Evolutionary conservation across 2,329 filamentous ascomycete genomes (phyloP).

Genomic region (Ascochyta pisi): DNA sequence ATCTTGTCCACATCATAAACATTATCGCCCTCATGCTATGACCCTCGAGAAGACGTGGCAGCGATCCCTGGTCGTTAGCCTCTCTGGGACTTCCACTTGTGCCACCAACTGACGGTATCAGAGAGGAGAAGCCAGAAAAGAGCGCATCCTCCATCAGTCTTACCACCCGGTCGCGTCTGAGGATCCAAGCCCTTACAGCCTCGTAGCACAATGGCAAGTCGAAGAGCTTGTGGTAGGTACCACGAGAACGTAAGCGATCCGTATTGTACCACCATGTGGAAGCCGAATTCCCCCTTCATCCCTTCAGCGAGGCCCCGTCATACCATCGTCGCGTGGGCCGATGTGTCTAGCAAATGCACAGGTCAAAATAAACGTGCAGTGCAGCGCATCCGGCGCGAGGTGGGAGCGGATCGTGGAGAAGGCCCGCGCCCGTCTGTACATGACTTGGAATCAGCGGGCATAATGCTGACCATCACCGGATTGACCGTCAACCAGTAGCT

Average conservation of each 20-base stretch:
- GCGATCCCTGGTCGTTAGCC: slow-evolving; percentile 19
- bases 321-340: slow-evolving; percentile 45
- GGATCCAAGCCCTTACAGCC: slow-evolving; percentile 20
- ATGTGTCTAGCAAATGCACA: slow-evolving; percentile 44
- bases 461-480: slow-evolving; percentile 36
- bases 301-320: slow-evolving; percentile 32
- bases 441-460: slow-evolving; percentile 29
- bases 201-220: slow-evolving; percentile 24
- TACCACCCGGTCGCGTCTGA: background rate
- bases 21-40: slow-evolving; percentile 13
- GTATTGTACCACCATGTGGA: slow-evolving; percentile 34
- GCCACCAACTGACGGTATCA: slow-evolving; percentile 38
- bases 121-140: slow-evolving; percentile 20
- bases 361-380: slow-evolving; percentile 51
- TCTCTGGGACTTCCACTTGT: slow-evolving; percentile 30
- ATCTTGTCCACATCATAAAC: slow-evolving; percentile 8
- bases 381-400: slow-evolving; percentile 47
- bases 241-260: slow-evolving; percentile 39
- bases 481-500: slow-evolving; percentile 2
- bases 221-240: slow-evolving; percentile 24
- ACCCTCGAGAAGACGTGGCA: slow-evolving; percentile 36
- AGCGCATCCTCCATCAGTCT: slow-evolving; percentile 19
- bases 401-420: slow-evolving; percentile 48
- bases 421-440: slow-evolving; percentile 37
- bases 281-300: slow-evolving; percentile 11